Evolutionary conservation across 345 rosid genomes (phyloP).

Genomic region (Luvunga scandens): DNA sequence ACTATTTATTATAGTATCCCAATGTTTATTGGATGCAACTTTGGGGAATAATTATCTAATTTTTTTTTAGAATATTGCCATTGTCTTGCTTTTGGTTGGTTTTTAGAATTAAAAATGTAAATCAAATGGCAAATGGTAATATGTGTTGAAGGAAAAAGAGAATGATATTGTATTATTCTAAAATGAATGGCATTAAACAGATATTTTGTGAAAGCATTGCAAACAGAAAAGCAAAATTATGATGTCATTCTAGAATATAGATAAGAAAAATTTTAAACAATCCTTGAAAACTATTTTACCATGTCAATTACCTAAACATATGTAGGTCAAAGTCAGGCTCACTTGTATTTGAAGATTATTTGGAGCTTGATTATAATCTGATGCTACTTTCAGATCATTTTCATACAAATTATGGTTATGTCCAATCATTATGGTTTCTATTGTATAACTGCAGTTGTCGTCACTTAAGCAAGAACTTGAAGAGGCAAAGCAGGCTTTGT

Average conservation of each 20-base stretch:
- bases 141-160: not conserved
- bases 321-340: not conserved
- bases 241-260: not conserved
- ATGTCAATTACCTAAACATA: not conserved
- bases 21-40: not conserved
- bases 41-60: not conserved
- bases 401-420: not conserved
- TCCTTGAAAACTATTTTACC: not conserved
- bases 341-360: not conserved
- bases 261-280: not conserved
- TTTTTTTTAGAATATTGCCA: not conserved
- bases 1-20: not conserved
- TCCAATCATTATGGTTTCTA: conserved; percentile 12
- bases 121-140: not conserved
- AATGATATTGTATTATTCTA: not conserved
- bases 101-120: not conserved
- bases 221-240: not conserved
- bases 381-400: not conserved
- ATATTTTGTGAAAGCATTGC: not conserved
- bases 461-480: conserved; percentile 76
- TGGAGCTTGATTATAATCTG: not conserved
- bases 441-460: conserved; percentile 47
- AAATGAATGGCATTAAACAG: not conserved
- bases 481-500: conserved; percentile 70
- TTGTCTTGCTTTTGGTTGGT: not conserved